These are phyloP conservation scores for Capsicum rhomboideum DNA, from an alignment of 257 asterid genomes.

Conservation along the genomic window DNA sequence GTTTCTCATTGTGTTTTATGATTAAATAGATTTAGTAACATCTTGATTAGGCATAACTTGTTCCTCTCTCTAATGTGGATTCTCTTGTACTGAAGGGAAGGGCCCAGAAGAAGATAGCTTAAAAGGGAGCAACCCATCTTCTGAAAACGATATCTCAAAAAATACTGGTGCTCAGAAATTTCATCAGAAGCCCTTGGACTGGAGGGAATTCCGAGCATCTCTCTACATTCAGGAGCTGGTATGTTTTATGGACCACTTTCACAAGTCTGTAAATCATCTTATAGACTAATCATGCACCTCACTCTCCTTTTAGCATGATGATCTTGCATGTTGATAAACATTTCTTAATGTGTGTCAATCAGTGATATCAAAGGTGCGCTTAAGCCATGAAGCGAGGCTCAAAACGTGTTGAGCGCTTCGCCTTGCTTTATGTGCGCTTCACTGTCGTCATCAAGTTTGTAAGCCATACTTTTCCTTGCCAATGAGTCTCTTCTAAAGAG, in stretches of 20 bases:
- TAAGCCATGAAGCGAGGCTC: no score
- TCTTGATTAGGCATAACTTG: background rate
- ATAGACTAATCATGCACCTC: background rate
- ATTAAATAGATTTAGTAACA: background rate
- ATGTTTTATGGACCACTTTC: background rate
- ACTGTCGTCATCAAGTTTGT: no score
- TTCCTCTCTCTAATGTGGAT: background rate
- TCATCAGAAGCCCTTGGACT: conserved; percentile 53
- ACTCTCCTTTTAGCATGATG: background rate
- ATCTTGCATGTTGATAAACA: background rate
- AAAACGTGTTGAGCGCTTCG: no score
- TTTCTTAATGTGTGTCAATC: background rate
- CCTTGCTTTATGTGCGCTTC: no score
- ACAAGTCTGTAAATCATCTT: background rate
- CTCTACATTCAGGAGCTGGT: conserved; percentile 38
- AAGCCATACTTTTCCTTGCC: no score
- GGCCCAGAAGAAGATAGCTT: conserved; percentile 53
- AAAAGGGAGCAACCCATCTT: conserved; percentile 41
- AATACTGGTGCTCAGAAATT: conserved; percentile 38
- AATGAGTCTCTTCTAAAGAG: no score
- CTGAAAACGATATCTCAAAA: conserved; percentile 42
- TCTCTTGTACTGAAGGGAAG: conserved; percentile 16
- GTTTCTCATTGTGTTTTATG: background rate
- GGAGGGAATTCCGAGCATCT: conserved; percentile 50
- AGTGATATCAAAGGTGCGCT: no score